These are phyloP conservation scores for Penicillium sp. DNA, from an alignment of 2,329 filamentous ascomycete species.

Conservation along the genomic window DNA sequence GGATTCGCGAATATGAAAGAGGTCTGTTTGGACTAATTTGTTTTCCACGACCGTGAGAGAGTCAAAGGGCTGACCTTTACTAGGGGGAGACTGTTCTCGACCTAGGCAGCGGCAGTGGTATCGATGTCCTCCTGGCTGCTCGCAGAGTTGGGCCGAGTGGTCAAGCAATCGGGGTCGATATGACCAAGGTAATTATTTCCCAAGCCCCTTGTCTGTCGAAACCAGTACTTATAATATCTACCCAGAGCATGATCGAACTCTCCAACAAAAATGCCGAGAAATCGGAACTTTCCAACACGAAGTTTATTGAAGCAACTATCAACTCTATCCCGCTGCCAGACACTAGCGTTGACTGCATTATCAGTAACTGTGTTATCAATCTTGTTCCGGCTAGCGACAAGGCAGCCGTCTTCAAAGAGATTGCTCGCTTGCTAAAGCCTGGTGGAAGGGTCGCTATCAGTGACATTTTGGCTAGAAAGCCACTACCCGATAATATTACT, in stretches of 20 bases:
- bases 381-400: conserved; percentile 52
- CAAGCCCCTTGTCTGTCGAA: neutral
- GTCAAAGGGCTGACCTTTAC: neutral
- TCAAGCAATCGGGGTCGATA: conserved; percentile 53
- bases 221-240: conserved; percentile 3
- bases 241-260: conserved; percentile 44
- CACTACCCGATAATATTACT: conserved; percentile 3
- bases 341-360: conserved; percentile 50
- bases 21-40: conserved; percentile 23
- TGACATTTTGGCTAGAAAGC: conserved; percentile 49
- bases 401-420: conserved; percentile 51
- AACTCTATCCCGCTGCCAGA: conserved; percentile 45
- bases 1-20: conserved; percentile 45
- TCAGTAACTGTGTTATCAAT: conserved; percentile 60
- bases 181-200: conserved; percentile 47
- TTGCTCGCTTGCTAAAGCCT: conserved; percentile 52
- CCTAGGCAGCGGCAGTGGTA: conserved; percentile 53
- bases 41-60: neutral
- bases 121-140: conserved; percentile 53
- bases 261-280: conserved; percentile 38
- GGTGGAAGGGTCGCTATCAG: conserved; percentile 55
- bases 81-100: conserved; percentile 55
- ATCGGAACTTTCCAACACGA: conserved; percentile 41
- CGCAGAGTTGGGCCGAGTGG: conserved; percentile 47
- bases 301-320: conserved; percentile 50